Base-by-base conservation (phyloP, 129 eudicot genomes). In the Pseudognaphalium luteoalbum region DNA sequence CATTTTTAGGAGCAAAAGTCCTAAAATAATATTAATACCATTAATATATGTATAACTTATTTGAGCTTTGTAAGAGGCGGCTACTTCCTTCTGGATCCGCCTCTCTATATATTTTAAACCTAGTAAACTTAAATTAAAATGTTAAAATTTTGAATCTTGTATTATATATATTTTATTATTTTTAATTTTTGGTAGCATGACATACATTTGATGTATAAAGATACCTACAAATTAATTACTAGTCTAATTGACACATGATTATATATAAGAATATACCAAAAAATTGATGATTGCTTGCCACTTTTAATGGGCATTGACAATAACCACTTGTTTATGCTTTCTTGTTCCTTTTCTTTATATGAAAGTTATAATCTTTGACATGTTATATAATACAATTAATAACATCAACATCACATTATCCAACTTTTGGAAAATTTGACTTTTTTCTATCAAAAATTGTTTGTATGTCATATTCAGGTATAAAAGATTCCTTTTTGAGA, bases 401-500 rank as follows among this genome's bases (percentile, higher is more conserved):
- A 35, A 17, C 35, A 61, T 61, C 67, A 61, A 22, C 11, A 28
- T 61, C 37, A 29, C 35, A 61, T 61, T 28, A 35, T 72, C 76
- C 10, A 42, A 61, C 47, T 62, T 74, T 44, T 19, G 10, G 15
- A 10, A 44, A 63, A 3, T 62, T 63, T 64, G 60, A 44, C 60
- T 29, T 75, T 47, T 47, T 20, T 62, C 2, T 42, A 3, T 3
- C 19, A 75, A 29, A 29, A 44, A 19, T 44, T 75, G 44, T 75
- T 73, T 3, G 28, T 54, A 17, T 54, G 42, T 71, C 68, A 17
- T 73, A 59, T 51, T 17, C 5, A 73, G 7, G 68, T 15, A 19
- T 58, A 37, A 37, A 73, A 44, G 71, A 75, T 47, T 63, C 71
- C 63, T 21, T 4, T 63, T 63, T 30, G 39, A 29, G 68, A 15